Evolutionary conservation across 768 basidiomycete genomes (phyloP), one percentile per base, ranked within the genome.

Genomic region (Udeniomyces megalosporus): DNA sequence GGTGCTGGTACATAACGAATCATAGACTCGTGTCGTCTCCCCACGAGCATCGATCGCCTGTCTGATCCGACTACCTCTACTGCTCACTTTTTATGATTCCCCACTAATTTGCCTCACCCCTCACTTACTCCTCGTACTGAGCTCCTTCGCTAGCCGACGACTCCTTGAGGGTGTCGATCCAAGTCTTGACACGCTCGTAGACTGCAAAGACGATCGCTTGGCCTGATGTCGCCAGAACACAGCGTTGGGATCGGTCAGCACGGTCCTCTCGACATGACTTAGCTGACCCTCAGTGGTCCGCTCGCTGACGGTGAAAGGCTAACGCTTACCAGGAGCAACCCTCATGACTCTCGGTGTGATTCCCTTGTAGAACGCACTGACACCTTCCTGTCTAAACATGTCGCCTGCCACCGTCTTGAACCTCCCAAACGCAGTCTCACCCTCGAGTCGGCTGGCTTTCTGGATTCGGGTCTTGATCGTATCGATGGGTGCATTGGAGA

Each of bases 131-230:
- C 32, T 64, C 55, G 57, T 55, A 55, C 38, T 52, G 38, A 12
- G 58, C 50, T 12, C 8, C 31, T 7, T 20, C 32, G 17, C 45
- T n/a, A n/a, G n/a, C 58, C 26, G 45, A 55, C 46, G 51, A 28
- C 44, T 48, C 61, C 58, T 73, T 72, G 15, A 88, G 77, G 59
- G 73, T 76, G 78, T 93, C 91, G 61, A 93, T 84, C 44, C 79
- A 60, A 69, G 71, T 75, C 73, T 85, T 83, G 65, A 96, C 85
- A 54, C 85, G 78, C 76, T 99, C 93, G 70, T 96, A 96, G 29
- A 99, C 93, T 14, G 93, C 88, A 70, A 97, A 97, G 38, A 96
- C 93, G 67, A 97, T 87, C 2, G 92, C 92, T 73, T 89, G 88
- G 1, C 69, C 61, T 61, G 26, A n/a, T n/a, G 24, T 28, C 10